A percentile compares a stretch with the other conserved stretches of the same genome.
These are phyloP conservation scores for Ogataea chonburiensis DNA, from an alignment of 805 yeast species.

Conservation along the genomic window DNA sequence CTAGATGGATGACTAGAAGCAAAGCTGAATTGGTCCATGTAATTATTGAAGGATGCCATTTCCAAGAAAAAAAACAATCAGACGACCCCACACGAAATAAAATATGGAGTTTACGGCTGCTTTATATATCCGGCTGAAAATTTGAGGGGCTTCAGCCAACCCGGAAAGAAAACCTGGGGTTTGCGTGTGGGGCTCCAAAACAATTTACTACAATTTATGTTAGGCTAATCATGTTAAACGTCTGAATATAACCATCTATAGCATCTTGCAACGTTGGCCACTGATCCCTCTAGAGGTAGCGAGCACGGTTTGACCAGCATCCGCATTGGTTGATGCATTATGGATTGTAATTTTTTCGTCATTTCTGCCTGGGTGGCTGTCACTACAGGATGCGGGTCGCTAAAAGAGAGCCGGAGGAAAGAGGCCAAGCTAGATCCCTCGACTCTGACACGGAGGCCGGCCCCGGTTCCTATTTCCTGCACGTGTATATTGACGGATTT, in stretches of 20 bases:
- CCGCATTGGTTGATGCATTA: constrained; percentile 5
- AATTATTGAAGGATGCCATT: constrained; percentile 20
- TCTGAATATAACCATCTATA: constrained; percentile 7
- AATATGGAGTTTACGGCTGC: constrained; percentile 14
- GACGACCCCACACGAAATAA: constrained; percentile 9
- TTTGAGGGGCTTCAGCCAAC: constrained; percentile 10
- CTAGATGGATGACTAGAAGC: constrained; percentile 3
- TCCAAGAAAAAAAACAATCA: constrained; percentile 2
- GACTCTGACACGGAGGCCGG: constrained; percentile 2
- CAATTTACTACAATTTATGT: not conserved
- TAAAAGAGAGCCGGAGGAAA: constrained; percentile 1
- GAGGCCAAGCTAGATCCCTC: constrained; percentile 3
- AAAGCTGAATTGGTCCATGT: constrained; percentile 8
- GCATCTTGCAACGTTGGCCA: not conserved
- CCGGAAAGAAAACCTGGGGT: constrained; percentile 11
- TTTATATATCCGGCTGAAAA: constrained; percentile 10
- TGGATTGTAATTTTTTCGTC: constrained; percentile 8
- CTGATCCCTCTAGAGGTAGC: constrained; percentile 1
- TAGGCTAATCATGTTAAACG: constrained; percentile 4
- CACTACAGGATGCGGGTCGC: constrained; percentile 6
- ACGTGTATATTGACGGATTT: constrained; percentile 5
- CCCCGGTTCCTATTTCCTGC: constrained; percentile 1
- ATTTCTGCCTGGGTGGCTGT: constrained; percentile 8
- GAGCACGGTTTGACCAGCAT: constrained; percentile 5
- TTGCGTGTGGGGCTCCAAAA: constrained; percentile 9